phyloP scores from a whole-genome alignment of 78 protist genomes.

The Bigelowiella natans region DNA sequence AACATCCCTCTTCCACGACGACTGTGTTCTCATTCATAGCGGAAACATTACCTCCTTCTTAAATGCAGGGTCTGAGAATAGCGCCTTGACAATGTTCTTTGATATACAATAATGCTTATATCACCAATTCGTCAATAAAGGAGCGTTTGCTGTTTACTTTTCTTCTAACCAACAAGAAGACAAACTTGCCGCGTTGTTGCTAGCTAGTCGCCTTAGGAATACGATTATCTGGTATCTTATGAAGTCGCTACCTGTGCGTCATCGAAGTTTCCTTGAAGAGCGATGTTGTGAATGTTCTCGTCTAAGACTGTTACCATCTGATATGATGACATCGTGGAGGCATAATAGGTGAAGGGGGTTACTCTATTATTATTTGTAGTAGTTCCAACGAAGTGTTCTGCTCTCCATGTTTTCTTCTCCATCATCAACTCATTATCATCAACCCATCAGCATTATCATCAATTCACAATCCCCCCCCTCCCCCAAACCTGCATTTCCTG shows the following conservation, averaged over 20 bases:
- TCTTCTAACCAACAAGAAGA: no score
- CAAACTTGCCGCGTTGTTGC: no score
- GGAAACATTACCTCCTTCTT: background rate
- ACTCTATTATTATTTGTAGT: no score
- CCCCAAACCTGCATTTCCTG: background rate
- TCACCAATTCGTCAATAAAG: no score
- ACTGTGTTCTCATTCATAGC: no score
- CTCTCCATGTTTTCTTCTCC: constrained; percentile 28
- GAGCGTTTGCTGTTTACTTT: no score
- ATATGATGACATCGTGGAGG: no score
- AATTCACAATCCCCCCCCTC: background rate
- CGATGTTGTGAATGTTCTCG: constrained; percentile 42
- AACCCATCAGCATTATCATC: no score
- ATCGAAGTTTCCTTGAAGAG: constrained; percentile 41
- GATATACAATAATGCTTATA: background rate
- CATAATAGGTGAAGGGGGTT: no score
- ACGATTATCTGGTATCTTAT: background rate
- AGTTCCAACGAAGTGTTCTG: no score
- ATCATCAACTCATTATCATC: background rate
- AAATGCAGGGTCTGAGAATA: background rate
- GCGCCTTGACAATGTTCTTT: background rate
- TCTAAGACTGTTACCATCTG: constrained; percentile 25
- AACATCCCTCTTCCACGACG: no score
- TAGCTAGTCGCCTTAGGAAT: no score
- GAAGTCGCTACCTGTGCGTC: constrained; percentile 3